Percentiles rank a stretch among this genome's conserved stretches.
phyloP scores from a whole-genome alignment of 768 basidiomycete species.

The Boletus rufocinnamomeus region DNA sequence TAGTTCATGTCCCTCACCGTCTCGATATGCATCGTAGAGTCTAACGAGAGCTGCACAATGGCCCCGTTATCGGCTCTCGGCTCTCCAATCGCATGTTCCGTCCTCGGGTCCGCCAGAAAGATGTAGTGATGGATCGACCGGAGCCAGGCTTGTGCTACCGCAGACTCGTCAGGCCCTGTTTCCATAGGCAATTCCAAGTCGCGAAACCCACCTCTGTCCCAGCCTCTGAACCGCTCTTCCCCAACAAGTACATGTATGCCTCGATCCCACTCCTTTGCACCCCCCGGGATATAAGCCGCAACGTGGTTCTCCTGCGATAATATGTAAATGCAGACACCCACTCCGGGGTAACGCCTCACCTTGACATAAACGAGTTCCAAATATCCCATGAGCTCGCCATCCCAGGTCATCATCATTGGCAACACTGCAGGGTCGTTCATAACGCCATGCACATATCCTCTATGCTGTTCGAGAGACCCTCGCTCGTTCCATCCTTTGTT shows the following conservation, averaged over 20 bases:
- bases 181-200: background rate
- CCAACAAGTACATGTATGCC: constrained; percentile 50
- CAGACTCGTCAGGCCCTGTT: background rate
- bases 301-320: constrained; percentile 22
- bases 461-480: constrained; percentile 46
- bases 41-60: constrained; percentile 29
- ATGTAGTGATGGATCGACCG: constrained; percentile 41
- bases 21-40: constrained; percentile 23
- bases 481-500: constrained; percentile 48
- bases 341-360: constrained; percentile 28
- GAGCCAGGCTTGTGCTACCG: constrained; percentile 22
- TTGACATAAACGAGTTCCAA: constrained; percentile 48
- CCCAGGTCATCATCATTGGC: constrained; percentile 50
- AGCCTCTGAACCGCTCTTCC: constrained; percentile 48
- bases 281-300: constrained; percentile 27
- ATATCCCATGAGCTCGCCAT: constrained; percentile 45
- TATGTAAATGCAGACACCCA: background rate
- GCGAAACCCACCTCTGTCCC: constrained; percentile 39
- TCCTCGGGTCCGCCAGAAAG: constrained; percentile 47
- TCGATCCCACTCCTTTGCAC: constrained; percentile 35
- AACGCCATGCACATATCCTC: constrained; percentile 39
- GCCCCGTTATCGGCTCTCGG: constrained; percentile 38
- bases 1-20: constrained; percentile 15
- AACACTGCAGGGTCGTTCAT: constrained; percentile 42
- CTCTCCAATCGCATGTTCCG: constrained; percentile 44